Conservation (phyloP, 306 rosid genomes). For the Spatholobus suberectus region DNA sequence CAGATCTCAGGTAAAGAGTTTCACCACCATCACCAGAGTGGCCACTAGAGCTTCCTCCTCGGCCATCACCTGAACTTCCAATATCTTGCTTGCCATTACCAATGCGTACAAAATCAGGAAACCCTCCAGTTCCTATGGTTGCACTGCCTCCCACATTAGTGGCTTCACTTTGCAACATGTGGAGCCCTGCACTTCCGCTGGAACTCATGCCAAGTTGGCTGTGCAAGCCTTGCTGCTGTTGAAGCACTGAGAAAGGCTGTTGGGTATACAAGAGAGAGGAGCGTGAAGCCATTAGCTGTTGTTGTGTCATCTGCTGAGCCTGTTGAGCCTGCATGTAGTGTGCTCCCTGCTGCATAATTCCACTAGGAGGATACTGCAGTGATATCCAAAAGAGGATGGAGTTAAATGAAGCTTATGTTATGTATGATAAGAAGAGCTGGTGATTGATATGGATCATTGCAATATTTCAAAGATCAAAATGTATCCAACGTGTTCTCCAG, state of each 20-base stretch:
- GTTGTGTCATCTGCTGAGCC: slow-evolving; percentile 85
- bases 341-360: slow-evolving; percentile 80
- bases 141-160: slow-evolving; percentile 64
- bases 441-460: neutral
- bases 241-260: slow-evolving; percentile 77
- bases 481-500: neutral
- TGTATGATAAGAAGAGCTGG: neutral
- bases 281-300: slow-evolving; percentile 87
- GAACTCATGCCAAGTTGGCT: slow-evolving; percentile 81
- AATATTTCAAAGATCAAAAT: neutral
- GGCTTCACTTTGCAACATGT: slow-evolving; percentile 79
- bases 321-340: slow-evolving; percentile 93
- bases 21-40: slow-evolving; percentile 81
- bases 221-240: slow-evolving; percentile 86
- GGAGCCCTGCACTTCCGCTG: slow-evolving; percentile 68
- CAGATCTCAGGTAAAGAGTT: slow-evolving; percentile 71
- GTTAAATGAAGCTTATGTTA: neutral
- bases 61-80: slow-evolving; percentile 66
- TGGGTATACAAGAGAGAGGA: slow-evolving; percentile 90
- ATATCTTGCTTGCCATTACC: slow-evolving; percentile 81
- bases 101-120: slow-evolving; percentile 71
- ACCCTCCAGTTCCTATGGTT: slow-evolving; percentile 65
- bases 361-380: slow-evolving; percentile 72
- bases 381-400: neutral
- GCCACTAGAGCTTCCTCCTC: slow-evolving; percentile 83